Evolutionary conservation across 352 stramenopile genomes (phyloP), one percentile per base, ranked within the genome.

Genomic region (Globisporangium echinulatum): DNA sequence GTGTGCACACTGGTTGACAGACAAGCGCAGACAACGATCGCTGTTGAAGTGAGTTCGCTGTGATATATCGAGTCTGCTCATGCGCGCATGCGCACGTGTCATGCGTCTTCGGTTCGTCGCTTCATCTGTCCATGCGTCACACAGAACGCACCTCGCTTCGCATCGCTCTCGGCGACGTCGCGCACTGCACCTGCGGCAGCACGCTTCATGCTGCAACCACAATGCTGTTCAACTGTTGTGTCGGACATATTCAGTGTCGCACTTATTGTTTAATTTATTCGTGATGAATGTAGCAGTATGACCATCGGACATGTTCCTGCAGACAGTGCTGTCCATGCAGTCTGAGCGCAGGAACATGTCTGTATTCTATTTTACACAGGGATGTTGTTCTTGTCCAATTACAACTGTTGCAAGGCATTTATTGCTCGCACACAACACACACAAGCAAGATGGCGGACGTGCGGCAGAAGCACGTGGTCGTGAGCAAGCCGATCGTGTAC

Each of bases 401-500:
- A 3, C 25, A 33, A 3, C 25, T 33, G 25, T 33, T 33, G 25
- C 25, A 33, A 3, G 25, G 25, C 25, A 33, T 3, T 33, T 33
- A 33, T 33, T 33, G 2, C 25, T 33, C 25, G 25, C 25, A 33
- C 25, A 33, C 25, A 43, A 43, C 39, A 43, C 39, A 9, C 39
- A 13, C 1, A 11, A 43, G 39, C 39, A n/a, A 11, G 9, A 94
- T 94, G 85, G 79, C 82, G 56, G 76, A 94, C 52, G 68, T 64
- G 63, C 70, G 83, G 15, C 83, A 89, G 69, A 87, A 86, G 74
- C 77, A 81, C 66, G 78, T 94, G 58, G 70, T 92, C 52, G 88
- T 96, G 44, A 92, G 80, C 69, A 90, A 97, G 60, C 92, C 95
- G n/a, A 96, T 98, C 71, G 77, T 97, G 15, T 98, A 98, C 77